Percentiles rank a stretch among this genome's conserved stretches.
These are phyloP conservation scores for Dendryphion nanum DNA, from an alignment of 2,329 filamentous ascomycete genomes.

Conservation along the genomic window DNA sequence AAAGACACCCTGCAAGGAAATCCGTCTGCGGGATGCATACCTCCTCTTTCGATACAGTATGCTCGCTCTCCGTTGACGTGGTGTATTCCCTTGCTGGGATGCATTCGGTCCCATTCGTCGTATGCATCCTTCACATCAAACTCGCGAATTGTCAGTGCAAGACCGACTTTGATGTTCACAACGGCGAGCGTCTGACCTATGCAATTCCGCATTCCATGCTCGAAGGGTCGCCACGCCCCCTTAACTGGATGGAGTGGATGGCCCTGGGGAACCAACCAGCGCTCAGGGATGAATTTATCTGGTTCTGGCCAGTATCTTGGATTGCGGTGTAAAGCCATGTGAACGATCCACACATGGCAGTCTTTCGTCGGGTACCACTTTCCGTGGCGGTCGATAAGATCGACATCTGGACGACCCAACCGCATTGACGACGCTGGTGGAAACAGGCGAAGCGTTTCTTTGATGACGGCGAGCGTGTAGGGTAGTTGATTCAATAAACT, in stretches of 20 bases:
- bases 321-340: slow-evolving; percentile 16
- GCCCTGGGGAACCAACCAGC: slow-evolving; percentile 9
- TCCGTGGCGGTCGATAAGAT: slow-evolving; percentile 10
- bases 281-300: slow-evolving; percentile 16
- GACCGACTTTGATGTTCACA: slow-evolving; percentile 32
- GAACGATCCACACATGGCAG: slow-evolving; percentile 10
- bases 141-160: slow-evolving; percentile 17
- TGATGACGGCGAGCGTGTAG: slow-evolving; percentile 33
- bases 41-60: slow-evolving; percentile 10
- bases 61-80: slow-evolving; percentile 5
- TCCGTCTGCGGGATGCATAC: slow-evolving; percentile 9
- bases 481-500: slow-evolving; percentile 17
- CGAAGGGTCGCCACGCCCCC: slow-evolving; percentile 35
- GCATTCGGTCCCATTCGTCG: slow-evolving; percentile 13
- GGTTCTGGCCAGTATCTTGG: slow-evolving; percentile 13
- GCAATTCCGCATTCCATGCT: slow-evolving; percentile 37
- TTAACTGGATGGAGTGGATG: slow-evolving; percentile 9
- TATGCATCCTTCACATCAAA: slow-evolving; percentile 23
- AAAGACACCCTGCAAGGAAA: slow-evolving; percentile 16
- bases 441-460: slow-evolving; percentile 34
- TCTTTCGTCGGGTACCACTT: slow-evolving; percentile 17
- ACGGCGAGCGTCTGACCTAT: slow-evolving; percentile 39
- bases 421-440: slow-evolving; percentile 28
- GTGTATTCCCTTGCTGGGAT: neutral
- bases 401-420: slow-evolving; percentile 4